A percentile compares a stretch with the other conserved stretches of the same genome.
These are phyloP conservation scores for Corylus americana DNA, from an alignment of 306 rosid species.

Conservation along the genomic window DNA sequence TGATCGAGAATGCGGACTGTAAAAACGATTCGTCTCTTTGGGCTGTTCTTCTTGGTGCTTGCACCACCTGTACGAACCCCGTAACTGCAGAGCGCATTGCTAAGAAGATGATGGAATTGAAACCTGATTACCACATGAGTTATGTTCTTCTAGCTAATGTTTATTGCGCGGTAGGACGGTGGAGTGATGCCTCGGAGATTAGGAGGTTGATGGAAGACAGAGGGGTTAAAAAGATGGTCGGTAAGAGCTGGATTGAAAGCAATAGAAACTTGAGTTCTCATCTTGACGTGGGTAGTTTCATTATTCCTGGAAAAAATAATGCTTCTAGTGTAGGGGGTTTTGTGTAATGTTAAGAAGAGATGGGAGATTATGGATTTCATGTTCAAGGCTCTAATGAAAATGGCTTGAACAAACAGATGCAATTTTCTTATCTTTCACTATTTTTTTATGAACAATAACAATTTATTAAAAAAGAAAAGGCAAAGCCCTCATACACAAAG, in stretches of 20 bases:
- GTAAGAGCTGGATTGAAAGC: slow-evolving; percentile 80
- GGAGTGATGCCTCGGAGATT: slow-evolving; percentile 72
- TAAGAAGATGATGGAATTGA: slow-evolving; percentile 68
- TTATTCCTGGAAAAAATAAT: slow-evolving; percentile 22
- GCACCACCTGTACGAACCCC: slow-evolving; percentile 55
- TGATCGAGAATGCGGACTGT: slow-evolving; percentile 70
- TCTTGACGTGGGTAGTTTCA: slow-evolving; percentile 24
- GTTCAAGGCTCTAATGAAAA: slow-evolving; percentile 13
- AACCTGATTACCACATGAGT: slow-evolving; percentile 72
- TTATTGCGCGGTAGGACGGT: slow-evolving; percentile 71
- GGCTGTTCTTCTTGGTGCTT: slow-evolving; percentile 91
- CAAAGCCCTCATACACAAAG: no score
- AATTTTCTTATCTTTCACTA: not conserved
- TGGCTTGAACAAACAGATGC: no score
- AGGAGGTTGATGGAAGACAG: slow-evolving; percentile 74
- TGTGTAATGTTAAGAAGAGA: slow-evolving; percentile 25
- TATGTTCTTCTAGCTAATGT: slow-evolving; percentile 78
- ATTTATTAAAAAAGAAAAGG: no score
- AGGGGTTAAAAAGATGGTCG: slow-evolving; percentile 76
- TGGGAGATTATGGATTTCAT: slow-evolving; percentile 6
- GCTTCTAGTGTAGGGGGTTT: slow-evolving; percentile 25
- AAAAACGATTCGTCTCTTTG: slow-evolving; percentile 63
- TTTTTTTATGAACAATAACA: no score
- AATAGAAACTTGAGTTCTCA: slow-evolving; percentile 34
- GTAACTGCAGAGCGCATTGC: slow-evolving; percentile 78